Evolutionary conservation across 1,284 basidiomycete species (phyloP).

Genomic region (Schizopora paradoxa): DNA sequence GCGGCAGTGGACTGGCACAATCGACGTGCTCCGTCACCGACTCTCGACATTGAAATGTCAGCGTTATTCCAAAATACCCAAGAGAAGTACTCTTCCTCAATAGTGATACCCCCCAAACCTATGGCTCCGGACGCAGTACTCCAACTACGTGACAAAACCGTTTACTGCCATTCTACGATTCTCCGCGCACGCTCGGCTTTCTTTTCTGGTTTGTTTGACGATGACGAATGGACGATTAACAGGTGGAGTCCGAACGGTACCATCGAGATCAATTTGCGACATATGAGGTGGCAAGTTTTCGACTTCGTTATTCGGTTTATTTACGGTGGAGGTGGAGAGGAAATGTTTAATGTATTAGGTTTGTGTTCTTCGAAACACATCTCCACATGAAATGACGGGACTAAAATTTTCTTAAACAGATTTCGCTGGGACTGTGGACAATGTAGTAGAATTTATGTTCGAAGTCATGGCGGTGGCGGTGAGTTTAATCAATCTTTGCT

Average conservation of each 20-base stretch:
- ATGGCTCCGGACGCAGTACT: slow-evolving; percentile 70
- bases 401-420: slow-evolving; percentile 36
- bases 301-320: slow-evolving; percentile 74
- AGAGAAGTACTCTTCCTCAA: slow-evolving; percentile 9
- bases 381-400: too few species aligned
- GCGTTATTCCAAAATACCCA: slow-evolving; percentile 39
- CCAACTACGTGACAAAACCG: slow-evolving; percentile 62
- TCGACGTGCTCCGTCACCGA: slow-evolving; percentile 42
- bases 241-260: slow-evolving; percentile 54
- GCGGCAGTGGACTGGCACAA: slow-evolving; percentile 49
- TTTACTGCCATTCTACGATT: slow-evolving; percentile 70
- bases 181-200: slow-evolving; percentile 82
- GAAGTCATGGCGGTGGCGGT: slow-evolving; percentile 84
- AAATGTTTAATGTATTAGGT: slow-evolving; percentile 74
- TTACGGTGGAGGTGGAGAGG: slow-evolving; percentile 71
- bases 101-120: slow-evolving; percentile 22
- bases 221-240: slow-evolving; percentile 73
- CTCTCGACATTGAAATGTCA: slow-evolving; percentile 45
- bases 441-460: slow-evolving; percentile 84
- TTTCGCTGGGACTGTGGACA: slow-evolving; percentile 62
- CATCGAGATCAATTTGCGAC: slow-evolving; percentile 65
- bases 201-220: slow-evolving; percentile 83
- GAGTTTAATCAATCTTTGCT: slow-evolving; percentile 25
- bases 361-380: slow-evolving; percentile 24
- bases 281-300: slow-evolving; percentile 75